These are phyloP conservation scores for Tetracladium setigerum DNA, from an alignment of 495 filamentous ascomycete species.

Conservation along the genomic window DNA sequence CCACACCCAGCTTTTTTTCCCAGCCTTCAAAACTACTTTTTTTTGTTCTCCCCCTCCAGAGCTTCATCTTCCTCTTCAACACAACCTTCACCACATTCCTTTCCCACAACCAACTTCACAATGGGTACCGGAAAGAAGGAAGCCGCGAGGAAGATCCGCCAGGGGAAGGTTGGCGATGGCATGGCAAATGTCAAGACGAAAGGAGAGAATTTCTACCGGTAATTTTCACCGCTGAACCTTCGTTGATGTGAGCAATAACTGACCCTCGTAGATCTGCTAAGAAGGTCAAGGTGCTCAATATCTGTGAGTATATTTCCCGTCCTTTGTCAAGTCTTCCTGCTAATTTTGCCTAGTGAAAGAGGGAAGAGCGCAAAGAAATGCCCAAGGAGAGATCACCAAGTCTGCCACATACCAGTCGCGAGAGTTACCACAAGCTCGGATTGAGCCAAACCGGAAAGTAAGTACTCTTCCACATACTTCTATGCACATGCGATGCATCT, in stretches of 20 bases:
- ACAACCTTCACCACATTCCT: neutral
- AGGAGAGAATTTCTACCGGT: conserved; percentile 93
- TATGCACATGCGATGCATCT: conserved; percentile 31
- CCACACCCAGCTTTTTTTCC: conserved; percentile 5
- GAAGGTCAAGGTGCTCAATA: conserved; percentile 77
- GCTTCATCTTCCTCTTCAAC: conserved; percentile 8
- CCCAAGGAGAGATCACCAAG: conserved; percentile 63
- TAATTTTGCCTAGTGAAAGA: conserved; percentile 47
- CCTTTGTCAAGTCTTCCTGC: too few relatives aligned
- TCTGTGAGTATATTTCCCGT: conserved; percentile 27
- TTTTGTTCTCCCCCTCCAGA: neutral
- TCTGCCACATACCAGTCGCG: conserved; percentile 78
- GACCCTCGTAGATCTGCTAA: conserved; percentile 57
- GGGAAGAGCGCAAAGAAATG: conserved; percentile 68
- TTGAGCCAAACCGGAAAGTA: conserved; percentile 83
- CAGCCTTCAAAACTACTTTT: too few relatives aligned
- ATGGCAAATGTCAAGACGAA: conserved; percentile 88
- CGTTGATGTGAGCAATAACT: conserved; percentile 14
- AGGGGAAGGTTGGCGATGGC: conserved; percentile 76
- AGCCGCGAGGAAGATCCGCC: conserved; percentile 61
- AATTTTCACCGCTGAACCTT: conserved; percentile 12
- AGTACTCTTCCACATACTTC: too few relatives aligned
- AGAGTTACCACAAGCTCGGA: conserved; percentile 71
- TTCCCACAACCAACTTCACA: conserved; percentile 17
- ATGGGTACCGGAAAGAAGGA: conserved; percentile 99